Evolutionary conservation across 2,329 filamentous ascomycete genomes (phyloP).

Genomic region (Hortaea werneckii): DNA sequence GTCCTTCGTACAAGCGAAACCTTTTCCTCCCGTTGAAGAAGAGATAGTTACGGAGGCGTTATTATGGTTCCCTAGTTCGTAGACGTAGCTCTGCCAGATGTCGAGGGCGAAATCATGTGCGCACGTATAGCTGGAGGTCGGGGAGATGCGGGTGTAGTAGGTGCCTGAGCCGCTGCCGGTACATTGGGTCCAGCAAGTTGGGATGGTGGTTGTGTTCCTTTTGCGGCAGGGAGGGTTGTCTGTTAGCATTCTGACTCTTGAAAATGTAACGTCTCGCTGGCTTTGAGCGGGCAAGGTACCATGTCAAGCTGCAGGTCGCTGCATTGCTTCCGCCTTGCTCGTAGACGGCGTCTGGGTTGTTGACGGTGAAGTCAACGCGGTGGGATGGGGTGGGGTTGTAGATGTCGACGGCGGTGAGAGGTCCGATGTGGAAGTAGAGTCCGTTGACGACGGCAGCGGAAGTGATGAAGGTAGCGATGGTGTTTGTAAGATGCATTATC

Average conservation of each 20-base stretch:
- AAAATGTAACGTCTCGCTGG: neutral
- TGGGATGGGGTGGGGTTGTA: slow-evolving; percentile 5
- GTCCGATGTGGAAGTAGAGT: slow-evolving; percentile 12
- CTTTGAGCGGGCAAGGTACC: slow-evolving; percentile 2
- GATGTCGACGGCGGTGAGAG: slow-evolving; percentile 8
- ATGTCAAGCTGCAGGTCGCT: slow-evolving; percentile 7
- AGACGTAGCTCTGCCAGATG: neutral
- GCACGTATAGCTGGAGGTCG: neutral
- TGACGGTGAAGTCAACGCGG: slow-evolving; percentile 12
- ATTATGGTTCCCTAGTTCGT: neutral
- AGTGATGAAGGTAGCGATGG: no score
- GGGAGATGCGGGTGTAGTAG: neutral
- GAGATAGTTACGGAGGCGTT: neutral
- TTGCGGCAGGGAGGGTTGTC: neutral
- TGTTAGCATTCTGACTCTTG: neutral
- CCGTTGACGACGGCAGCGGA: slow-evolving; percentile 1
- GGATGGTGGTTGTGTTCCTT: neutral
- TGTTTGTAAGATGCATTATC: no score
- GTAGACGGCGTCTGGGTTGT: slow-evolving; percentile 11
- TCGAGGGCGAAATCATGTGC: neutral
- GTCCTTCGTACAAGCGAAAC: neutral
- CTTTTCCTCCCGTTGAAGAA: neutral
- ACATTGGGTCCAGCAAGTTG: neutral
- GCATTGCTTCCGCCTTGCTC: slow-evolving; percentile 11
- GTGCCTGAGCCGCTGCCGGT: neutral